These are phyloP conservation scores for Podospora comata DNA, from an alignment of 495 filamentous ascomycete species.

Conservation along the genomic window DNA sequence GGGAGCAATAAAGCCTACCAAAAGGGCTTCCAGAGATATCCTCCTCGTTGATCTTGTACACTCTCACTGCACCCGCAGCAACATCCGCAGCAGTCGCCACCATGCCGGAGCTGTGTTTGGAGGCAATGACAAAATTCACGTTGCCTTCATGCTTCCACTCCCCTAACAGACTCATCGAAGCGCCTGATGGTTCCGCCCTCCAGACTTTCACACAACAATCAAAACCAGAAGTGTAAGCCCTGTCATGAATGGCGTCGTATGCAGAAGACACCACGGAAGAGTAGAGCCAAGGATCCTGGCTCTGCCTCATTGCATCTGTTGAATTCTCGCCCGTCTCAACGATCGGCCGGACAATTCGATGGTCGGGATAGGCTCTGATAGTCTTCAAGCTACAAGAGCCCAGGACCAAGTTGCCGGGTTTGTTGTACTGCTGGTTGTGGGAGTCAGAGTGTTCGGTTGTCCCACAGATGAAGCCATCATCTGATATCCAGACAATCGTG, in stretches of 20 bases:
- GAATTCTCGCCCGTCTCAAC: slow-evolving; percentile 52
- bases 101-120: slow-evolving; percentile 40
- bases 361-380: slow-evolving; percentile 66
- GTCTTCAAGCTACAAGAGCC: slow-evolving; percentile 57
- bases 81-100: slow-evolving; percentile 54
- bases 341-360: slow-evolving; percentile 58
- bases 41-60: slow-evolving; percentile 43
- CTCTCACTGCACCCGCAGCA: slow-evolving; percentile 44
- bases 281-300: slow-evolving; percentile 67
- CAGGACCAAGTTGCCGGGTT: slow-evolving; percentile 69
- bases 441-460: slow-evolving; percentile 71
- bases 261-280: slow-evolving; percentile 73
- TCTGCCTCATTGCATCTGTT: slow-evolving; percentile 54
- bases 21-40: slow-evolving; percentile 34
- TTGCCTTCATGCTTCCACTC: slow-evolving; percentile 62
- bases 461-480: slow-evolving; percentile 57
- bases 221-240: slow-evolving; percentile 74
- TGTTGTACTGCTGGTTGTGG: slow-evolving; percentile 81
- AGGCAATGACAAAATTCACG: slow-evolving; percentile 69
- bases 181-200: slow-evolving; percentile 44
- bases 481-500: slow-evolving; percentile 54
- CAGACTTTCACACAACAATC: slow-evolving; percentile 79
- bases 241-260: slow-evolving; percentile 56
- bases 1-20: slow-evolving; percentile 44
- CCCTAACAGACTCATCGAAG: slow-evolving; percentile 40